Evolutionary conservation across 2,329 filamentous ascomycete species (phyloP).

Genomic region (Fusarium sp.): DNA sequence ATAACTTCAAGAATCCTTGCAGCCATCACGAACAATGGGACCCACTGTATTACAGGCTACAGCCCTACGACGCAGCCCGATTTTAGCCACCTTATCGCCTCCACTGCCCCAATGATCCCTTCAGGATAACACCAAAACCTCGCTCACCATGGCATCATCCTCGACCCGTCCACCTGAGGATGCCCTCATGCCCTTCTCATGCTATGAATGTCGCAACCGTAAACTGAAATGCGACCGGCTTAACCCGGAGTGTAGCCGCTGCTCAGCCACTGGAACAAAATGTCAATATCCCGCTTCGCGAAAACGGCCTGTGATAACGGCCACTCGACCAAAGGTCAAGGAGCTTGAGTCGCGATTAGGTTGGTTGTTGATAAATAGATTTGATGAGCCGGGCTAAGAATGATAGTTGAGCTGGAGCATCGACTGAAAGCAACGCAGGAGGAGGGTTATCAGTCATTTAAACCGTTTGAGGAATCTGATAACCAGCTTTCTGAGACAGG

Average conservation of each 20-base stretch:
- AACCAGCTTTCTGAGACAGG: slow-evolving; percentile 45
- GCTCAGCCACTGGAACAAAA: slow-evolving; percentile 31
- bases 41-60: too few relatives aligned
- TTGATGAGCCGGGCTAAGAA: not conserved
- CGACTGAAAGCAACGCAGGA: slow-evolving; percentile 39
- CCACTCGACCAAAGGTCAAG: slow-evolving; percentile 47
- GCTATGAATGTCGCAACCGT: slow-evolving; percentile 46
- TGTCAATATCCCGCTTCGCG: slow-evolving; percentile 49
- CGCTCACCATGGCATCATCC: slow-evolving; percentile 29
- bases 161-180: slow-evolving; percentile 1
- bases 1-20: too few relatives aligned
- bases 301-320: slow-evolving; percentile 43
- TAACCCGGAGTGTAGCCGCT: slow-evolving; percentile 46
- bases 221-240: slow-evolving; percentile 52
- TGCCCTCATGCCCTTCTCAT: slow-evolving; percentile 44
- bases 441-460: slow-evolving; percentile 34
- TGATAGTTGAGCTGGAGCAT: slow-evolving; percentile 43
- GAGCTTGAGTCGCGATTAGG: slow-evolving; percentile 48
- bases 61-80: too few relatives aligned
- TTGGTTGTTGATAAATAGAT: slow-evolving; percentile 1
- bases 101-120: too few relatives aligned
- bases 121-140: not conserved
- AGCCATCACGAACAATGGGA: too few relatives aligned
- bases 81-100: not conserved
- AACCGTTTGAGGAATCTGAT: slow-evolving; percentile 21